Evolutionary conservation across 371 early-diverging fungal species (phyloP), one percentile per base, ranked within the genome.

Genomic region (Batkoa obscura): DNA sequence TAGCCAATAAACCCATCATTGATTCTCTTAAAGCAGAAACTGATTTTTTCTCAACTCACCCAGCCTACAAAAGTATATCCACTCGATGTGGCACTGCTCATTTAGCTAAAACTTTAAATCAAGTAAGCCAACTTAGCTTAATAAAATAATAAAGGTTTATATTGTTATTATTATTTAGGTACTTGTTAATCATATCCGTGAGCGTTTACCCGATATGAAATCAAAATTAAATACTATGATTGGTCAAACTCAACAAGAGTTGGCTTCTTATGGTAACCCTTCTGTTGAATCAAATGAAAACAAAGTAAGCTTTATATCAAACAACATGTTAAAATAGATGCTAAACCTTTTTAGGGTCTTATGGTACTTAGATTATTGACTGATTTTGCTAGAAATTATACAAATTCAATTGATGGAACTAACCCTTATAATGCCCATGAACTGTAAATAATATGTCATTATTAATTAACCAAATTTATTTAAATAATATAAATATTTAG

Each of bases 81-180:
- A 68, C 74, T 56, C 79, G 84, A 63, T 92, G 91, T 65, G 94
- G 93, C 31, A 86, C 93, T 5, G 65, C 68, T 15, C 86, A 87
- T 62, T 71, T 94, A 52, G 72, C 82, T 52, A 79, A 80, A 64
- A 77, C 78, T 41, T 68, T 92, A 10, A 88, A 91, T 69, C 79
- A 74, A 35, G 76, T 79, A 70, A 58, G 67, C 55, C 37, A 31
- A 8, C 9, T 45, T 38, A 17, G 43, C 10, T n/a, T 41, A 9
- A 35, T 34, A 5, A 34, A 57, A 31, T 37, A 3, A 15, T 42
- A 2, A 3, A 42, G 2, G 3, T 31, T 39, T 32, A 31, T 59
- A 35, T 33, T 1, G 32, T 36, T 39, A 35, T 17, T 17, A 17
- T 52, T 13, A 47, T 38, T 23, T 51, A 79, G 73, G 74, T 89